Evolutionary conservation across 1,284 basidiomycete genomes (phyloP).

Genomic region (Heterobasidion occidentale): DNA sequence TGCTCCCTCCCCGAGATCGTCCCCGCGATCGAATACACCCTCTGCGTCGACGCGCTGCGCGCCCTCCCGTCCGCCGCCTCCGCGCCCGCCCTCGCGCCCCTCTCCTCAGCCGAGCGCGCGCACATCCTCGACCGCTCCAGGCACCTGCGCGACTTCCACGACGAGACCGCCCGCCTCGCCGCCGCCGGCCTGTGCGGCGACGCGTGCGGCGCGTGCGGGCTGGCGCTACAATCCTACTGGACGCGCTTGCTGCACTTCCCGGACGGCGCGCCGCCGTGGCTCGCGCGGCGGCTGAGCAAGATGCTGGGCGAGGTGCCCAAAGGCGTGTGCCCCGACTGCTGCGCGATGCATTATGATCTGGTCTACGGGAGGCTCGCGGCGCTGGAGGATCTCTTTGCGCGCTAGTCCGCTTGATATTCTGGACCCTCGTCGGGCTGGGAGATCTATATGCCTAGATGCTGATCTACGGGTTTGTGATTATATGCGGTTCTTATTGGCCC

Average conservation of each 20-base stretch:
- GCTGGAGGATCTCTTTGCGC: background rate
- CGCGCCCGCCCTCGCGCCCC: background rate
- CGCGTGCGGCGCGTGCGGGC: background rate
- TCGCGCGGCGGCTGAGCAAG: background rate
- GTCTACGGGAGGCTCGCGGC: conserved; percentile 18
- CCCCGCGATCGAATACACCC: conserved; percentile 8
- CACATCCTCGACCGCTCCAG: background rate
- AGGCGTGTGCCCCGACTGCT: conserved; percentile 4
- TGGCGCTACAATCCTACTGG: background rate
- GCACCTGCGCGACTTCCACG: background rate
- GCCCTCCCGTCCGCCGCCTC: background rate
- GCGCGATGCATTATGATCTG: conserved; percentile 17
- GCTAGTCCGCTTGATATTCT: too few relatives aligned
- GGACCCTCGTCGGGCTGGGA: too few relatives aligned
- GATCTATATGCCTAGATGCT: too few relatives aligned
- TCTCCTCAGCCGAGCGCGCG: background rate
- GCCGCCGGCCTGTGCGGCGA: background rate
- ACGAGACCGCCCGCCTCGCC: background rate
- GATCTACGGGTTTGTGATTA: too few relatives aligned
- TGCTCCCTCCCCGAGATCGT: conserved; percentile 9
- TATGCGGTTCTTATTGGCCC: too few relatives aligned
- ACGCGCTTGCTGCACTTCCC: background rate
- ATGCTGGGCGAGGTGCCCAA: background rate
- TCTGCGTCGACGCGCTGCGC: conserved; percentile 2
- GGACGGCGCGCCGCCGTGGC: background rate